These are phyloP conservation scores for Ophiostoma perfectum DNA, from an alignment of 2,329 filamentous ascomycete genomes.

Conservation along the genomic window DNA sequence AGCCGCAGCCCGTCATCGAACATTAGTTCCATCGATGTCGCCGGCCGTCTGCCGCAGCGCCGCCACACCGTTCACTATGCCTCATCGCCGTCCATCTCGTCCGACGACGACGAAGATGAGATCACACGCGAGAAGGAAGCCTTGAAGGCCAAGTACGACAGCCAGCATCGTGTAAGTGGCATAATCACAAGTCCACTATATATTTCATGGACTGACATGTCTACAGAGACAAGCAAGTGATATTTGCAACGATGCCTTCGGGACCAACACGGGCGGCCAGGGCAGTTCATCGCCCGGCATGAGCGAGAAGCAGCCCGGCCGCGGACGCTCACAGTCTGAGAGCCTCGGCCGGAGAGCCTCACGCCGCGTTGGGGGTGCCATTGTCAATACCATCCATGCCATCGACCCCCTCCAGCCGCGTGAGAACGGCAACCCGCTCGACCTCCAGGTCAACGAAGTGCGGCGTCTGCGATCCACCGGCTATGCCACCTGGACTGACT, in stretches of 20 bases:
- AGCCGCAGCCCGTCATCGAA: background rate
- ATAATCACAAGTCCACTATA: background rate
- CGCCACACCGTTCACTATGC: background rate
- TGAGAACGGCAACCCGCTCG: constrained; percentile 7
- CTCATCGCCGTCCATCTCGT: background rate
- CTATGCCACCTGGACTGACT: background rate
- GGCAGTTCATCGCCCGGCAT: background rate
- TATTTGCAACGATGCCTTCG: background rate
- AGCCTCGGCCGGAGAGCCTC: background rate
- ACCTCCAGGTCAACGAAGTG: background rate
- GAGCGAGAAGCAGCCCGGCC: background rate
- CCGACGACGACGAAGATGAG: background rate
- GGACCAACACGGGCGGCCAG: background rate
- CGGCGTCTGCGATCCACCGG: background rate
- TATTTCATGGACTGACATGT: background rate
- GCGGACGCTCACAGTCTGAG: background rate
- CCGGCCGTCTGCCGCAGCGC: background rate
- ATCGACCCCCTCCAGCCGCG: background rate
- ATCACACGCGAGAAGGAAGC: constrained; percentile 1
- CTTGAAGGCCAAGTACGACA: background rate
- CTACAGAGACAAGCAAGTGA: constrained; percentile 4
- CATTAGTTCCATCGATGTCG: background rate
- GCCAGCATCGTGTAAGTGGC: no score
- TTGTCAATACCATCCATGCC: background rate
- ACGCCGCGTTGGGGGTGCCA: background rate